Evolutionary conservation across 2,329 filamentous ascomycete species (phyloP), one percentile per base, ranked within the genome.

Genomic region (Onygenales sp.): DNA sequence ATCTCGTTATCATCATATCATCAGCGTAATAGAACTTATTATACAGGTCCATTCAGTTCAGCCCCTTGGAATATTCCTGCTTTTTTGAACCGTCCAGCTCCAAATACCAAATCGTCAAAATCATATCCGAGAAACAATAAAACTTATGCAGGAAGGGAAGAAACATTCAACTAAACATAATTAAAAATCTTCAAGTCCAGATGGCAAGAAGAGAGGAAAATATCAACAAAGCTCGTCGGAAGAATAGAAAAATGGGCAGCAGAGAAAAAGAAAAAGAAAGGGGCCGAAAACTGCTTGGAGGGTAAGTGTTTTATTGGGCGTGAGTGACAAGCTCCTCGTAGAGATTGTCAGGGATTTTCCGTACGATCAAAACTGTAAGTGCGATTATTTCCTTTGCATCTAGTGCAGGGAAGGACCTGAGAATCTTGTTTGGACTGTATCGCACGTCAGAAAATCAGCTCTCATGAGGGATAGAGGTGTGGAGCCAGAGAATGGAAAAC

Each of bases 321-420:
- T 98, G 93, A 42, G 80, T 78, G 50, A 96, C 84, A 64, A 98
- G 89, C 67, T 95, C 89, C 50, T 86, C 84, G 66, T 96, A 98
- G 47, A 97, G 78, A 60, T 94, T 87, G 57, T 90, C 84, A 2
- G 93, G 92, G 52, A 98, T 90, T 76, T 91, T 93, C 61, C 86
- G 85, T 54, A 95, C 86, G 63, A 96, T 86, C 51, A 85, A 84
- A 61, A 96, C 83, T 0, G 92, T 92, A 54, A 94, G 81, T 45
- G 83, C 83, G 67, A 94, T 93, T 64, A 95, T 87, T 59, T 86
- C 83, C 61, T 89, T 85, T 4, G 91, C 87, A 60, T 95, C 84
- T 31, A 96, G 76, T 4, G 86, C 82, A 6, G 91, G 91, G 61
- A 96, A 89, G 2, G 87, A 91, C 54, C 91, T 81, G n/a, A 96